These are phyloP conservation scores for Durotheca rogersii DNA, from an alignment of 495 filamentous ascomycete species.

Conservation along the genomic window DNA sequence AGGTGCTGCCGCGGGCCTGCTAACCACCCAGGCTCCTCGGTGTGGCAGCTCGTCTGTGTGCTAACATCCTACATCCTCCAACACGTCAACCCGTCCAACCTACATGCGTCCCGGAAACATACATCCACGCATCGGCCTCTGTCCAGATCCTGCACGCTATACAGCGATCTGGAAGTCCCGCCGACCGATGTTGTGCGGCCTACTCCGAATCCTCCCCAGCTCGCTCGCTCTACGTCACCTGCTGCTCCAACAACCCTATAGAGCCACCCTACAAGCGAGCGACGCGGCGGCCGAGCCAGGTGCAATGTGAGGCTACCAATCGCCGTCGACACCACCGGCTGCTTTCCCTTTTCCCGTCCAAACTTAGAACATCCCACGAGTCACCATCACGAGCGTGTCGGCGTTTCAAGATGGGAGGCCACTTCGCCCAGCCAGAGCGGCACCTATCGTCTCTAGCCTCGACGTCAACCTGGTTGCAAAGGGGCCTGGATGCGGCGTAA, in stretches of 20 bases:
- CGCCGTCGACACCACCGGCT: background rate
- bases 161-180: too few species aligned
- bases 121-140: too few species aligned
- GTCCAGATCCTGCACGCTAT: too few species aligned
- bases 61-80: too few species aligned
- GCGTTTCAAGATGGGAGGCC: background rate
- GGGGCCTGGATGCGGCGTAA: background rate
- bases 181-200: too few species aligned
- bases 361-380: conserved; percentile 1
- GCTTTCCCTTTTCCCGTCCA: conserved; percentile 1
- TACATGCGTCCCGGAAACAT: too few species aligned
- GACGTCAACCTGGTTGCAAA: background rate
- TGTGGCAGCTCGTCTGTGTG: too few species aligned
- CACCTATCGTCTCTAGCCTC: background rate
- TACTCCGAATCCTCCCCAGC: too few species aligned
- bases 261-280: too few species aligned
- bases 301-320: conserved; percentile 30
- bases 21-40: too few species aligned
- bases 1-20: too few species aligned
- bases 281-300: background rate
- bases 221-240: background rate
- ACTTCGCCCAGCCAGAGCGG: background rate
- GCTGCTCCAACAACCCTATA: background rate
- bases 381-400: background rate
- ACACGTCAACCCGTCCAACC: too few species aligned